Evolutionary conservation across 2,329 filamentous ascomycete species (phyloP).

Genomic region (Colletotrichum trifolii): DNA sequence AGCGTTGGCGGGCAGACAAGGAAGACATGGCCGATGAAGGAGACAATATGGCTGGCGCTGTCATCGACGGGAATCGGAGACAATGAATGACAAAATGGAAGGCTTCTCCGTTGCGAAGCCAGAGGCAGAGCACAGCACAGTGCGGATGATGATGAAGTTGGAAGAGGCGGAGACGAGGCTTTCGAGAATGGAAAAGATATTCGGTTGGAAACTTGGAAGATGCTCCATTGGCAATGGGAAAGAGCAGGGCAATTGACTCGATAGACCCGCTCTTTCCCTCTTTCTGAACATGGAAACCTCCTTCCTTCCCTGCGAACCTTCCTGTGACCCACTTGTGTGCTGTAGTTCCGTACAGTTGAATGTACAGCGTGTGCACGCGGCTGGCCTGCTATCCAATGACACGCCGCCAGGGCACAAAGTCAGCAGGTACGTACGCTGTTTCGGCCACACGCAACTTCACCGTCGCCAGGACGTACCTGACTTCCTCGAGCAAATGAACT

Average conservation of each 20-base stretch:
- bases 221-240: constrained; percentile 12
- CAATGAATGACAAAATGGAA: neutral
- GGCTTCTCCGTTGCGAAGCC: no score
- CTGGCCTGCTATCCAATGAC: neutral
- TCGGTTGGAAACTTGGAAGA: constrained; percentile 22
- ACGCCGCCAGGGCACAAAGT: neutral
- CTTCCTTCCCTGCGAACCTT: constrained; percentile 21
- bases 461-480: no score
- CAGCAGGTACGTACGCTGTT: constrained; percentile 11
- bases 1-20: neutral
- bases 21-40: neutral
- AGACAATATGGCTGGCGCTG: constrained; percentile 5
- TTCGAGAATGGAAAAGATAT: constrained; percentile 5
- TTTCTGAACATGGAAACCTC: neutral
- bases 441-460: neutral
- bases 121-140: neutral
- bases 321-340: constrained; percentile 7
- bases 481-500: no score
- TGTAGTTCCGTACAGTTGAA: constrained; percentile 16
- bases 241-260: constrained; percentile 30
- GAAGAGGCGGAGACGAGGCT: neutral
- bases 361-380: neutral
- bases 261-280: constrained; percentile 26
- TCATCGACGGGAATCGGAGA: constrained; percentile 20
- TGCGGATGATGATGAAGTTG: neutral